Evolutionary conservation across 75 land plant genomes (phyloP).

Genomic region (Cryptomeria japonica): DNA sequence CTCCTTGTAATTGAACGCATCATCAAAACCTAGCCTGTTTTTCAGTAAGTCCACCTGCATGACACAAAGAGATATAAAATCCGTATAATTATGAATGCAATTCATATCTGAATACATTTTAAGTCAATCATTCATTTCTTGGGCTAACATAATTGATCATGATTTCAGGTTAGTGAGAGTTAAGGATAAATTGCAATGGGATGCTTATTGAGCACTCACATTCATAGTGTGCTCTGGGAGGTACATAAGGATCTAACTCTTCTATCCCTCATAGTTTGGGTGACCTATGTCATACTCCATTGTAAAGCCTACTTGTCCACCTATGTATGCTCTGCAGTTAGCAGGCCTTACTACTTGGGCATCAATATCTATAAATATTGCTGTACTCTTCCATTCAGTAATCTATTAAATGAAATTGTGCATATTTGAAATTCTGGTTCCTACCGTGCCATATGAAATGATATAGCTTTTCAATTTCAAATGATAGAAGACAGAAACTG

Average conservation of each 20-base stretch:
- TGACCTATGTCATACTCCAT: neutral
- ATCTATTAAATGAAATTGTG: neutral
- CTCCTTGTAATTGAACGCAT: conserved; percentile 84
- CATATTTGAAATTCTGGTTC: neutral
- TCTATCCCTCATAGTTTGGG: neutral
- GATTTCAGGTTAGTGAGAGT: neutral
- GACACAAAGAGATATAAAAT: neutral
- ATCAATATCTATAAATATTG: neutral
- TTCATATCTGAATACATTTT: neutral
- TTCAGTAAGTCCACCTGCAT: conserved; percentile 67
- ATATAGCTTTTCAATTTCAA: neutral
- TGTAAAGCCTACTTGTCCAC: neutral
- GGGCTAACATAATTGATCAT: neutral
- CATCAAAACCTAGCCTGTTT: conserved; percentile 80
- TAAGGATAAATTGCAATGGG: neutral
- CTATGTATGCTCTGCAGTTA: neutral
- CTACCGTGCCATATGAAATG: neutral
- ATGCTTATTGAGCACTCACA: neutral
- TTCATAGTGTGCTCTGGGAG: neutral
- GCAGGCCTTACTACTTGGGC: neutral
- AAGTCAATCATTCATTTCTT: neutral
- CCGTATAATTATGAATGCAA: neutral
- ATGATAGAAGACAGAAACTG: neutral
- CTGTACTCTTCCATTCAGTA: neutral
- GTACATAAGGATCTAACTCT: neutral